Base-by-base conservation (phyloP, 2,329 filamentous ascomycete genomes). In the Aspergillus calidoustus region DNA sequence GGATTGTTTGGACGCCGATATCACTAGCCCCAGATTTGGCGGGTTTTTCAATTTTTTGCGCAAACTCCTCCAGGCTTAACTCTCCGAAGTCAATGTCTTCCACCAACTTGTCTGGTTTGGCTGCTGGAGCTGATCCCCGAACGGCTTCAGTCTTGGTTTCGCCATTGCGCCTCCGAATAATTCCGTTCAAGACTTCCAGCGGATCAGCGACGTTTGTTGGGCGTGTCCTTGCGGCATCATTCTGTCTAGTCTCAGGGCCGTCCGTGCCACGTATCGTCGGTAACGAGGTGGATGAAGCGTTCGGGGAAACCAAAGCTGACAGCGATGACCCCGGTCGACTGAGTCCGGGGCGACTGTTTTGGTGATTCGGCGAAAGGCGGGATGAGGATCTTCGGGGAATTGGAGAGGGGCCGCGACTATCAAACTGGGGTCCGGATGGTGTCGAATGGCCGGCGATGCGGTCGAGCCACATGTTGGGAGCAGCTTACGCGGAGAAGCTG, bases 401-500 rank as follows among this genome's bases (percentile, higher is more conserved):
- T 52, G 91, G 90, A 65, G 92, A 93, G 72, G 87, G 90, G 54
- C 89, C 82, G 74, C 92, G 87, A 74, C 85, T 75, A 53, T 69
- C 88, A 62, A 84, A 83, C 63, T 87, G 86, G 61, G 87, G 87
- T 65, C 86, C 84, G 60, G 86, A 82, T 78, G 87, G 81, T 75
- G 86, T 87, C 60, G 88, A 85, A 77, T 90, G 89, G 70, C 85
- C 88, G 66, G 90, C 89, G 67, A 96, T 87, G 76, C 93, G 90
- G 81, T 97, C 93, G 74, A 96, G 87, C 93, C 93, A 97, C 92
- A 96, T 96, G 54, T 59, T 77, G 53, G 49, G 53, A 31, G 48
- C 28, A 34, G 55, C 57, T 52, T 53, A 59, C 57, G 60, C 59
- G 60, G 60, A 38, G 56, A 57, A 53, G 50, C 61, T 64, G 61